Base-by-base conservation (phyloP, 805 yeast genomes). In the Jamesozyma lodderae region DNA sequence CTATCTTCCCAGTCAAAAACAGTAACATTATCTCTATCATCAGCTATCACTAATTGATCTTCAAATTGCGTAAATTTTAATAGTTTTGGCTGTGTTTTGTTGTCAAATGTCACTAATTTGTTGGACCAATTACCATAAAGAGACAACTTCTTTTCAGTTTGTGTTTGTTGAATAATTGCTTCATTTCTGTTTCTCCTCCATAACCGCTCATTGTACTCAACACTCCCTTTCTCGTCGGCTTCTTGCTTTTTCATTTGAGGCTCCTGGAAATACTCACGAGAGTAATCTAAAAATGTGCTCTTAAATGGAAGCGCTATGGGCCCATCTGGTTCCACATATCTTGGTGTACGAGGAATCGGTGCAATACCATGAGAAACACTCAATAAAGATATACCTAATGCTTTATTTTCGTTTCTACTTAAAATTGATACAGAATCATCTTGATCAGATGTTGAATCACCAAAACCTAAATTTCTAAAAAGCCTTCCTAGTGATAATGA, bases 141-240 rank as follows among this genome's bases (percentile, higher is more conserved):
- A 0, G 97, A 83, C 49, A 85, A 53, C 33, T 77, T 81, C 59
- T 90, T 90, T 53, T 90, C 95, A 1, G 81, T 79, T 54, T 92
- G 98, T 0, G 98, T 88, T 44, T 81, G 84, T 28, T 81, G 81
- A 41, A 92, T 83, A 24, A 87, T 83, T 3, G 72, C 59, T 55
- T 92, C 97, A 55, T 92, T 92, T 48, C 97, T 69, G 52, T 81
- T 82, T 45, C 94, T 71, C 49, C 96, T 71, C 97, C 97, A 92
- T 18, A 84, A 62, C 41, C 94, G 68, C 46, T 76, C 79, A 25
- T 83, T 77, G 50, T 84, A 85, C 45, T 84, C 88, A 41, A 79
- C 75, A 40, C 95, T 84, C 0, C 97, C 97, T 0, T 94, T 92
- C 57, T 87, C 95, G 49, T 90, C 96, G 14, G 77, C 63, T 48